Evolutionary conservation across 371 early-diverging fungal genomes (phyloP).

Genomic region (Gilbertella persicaria): DNA sequence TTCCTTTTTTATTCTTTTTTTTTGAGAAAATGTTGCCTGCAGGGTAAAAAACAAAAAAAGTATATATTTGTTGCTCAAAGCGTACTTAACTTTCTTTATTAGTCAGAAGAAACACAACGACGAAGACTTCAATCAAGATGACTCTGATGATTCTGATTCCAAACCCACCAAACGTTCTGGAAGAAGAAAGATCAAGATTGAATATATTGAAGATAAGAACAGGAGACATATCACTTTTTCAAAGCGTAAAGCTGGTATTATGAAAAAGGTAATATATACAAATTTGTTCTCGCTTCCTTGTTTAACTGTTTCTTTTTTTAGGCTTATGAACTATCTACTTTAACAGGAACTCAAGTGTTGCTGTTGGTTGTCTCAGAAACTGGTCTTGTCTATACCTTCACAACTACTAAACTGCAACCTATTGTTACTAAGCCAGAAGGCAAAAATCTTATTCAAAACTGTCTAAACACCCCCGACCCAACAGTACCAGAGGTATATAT

Average conservation of each 20-base stretch:
- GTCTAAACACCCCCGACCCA: constrained; percentile 84
- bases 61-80: background rate
- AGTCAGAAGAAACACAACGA: constrained; percentile 25
- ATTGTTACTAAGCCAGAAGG: constrained; percentile 94
- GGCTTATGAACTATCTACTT: constrained; percentile 95
- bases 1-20: constrained; percentile 4
- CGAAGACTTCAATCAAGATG: constrained; percentile 34
- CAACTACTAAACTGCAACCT: constrained; percentile 96
- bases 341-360: constrained; percentile 97
- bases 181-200: too few species aligned
- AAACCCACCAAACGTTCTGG: constrained; percentile 74
- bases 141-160: constrained; percentile 46
- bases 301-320: too few species aligned
- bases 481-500: constrained; percentile 7
- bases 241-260: constrained; percentile 98
- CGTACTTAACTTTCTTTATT: constrained; percentile 6
- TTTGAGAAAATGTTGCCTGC: constrained; percentile 12
- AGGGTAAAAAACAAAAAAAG: constrained; percentile 5
- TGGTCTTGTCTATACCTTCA: constrained; percentile 98
- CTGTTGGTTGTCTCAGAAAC: constrained; percentile 96
- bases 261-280: constrained; percentile 86
- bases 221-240: constrained; percentile 97
- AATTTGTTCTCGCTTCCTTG: background rate
- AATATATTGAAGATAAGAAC: constrained; percentile 96
- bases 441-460: constrained; percentile 93